Percentiles rank a stretch among this genome's conserved stretches.
Evolutionary conservation across 225 moss, liverwort and hornwort genomes (phyloP).

Genomic region (Sphagnum tenellum): DNA sequence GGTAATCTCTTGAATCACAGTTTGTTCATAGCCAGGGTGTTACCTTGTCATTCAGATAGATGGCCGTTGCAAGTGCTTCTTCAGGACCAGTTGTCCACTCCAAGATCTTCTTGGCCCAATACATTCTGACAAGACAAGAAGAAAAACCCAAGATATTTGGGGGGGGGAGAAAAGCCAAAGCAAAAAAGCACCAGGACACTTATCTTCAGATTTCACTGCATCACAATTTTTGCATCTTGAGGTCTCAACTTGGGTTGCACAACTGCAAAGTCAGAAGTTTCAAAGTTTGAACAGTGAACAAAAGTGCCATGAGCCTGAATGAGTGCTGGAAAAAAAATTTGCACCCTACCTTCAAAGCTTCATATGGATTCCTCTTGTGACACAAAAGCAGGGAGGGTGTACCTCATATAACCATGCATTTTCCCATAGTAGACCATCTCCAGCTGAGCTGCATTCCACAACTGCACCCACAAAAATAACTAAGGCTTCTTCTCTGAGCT

Average conservation of each 20-base stretch:
- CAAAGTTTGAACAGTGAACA: too few relatives aligned
- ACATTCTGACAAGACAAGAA: slow-evolving; percentile 53
- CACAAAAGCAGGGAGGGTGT: neutral
- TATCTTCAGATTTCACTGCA: too few relatives aligned
- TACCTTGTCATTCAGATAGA: slow-evolving; percentile 96
- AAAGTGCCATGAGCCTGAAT: too few relatives aligned
- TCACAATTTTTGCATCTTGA: too few relatives aligned
- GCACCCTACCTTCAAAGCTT: too few relatives aligned
- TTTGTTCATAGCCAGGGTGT: neutral
- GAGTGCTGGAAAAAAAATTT: too few relatives aligned
- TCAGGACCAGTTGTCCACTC: slow-evolving; percentile 87
- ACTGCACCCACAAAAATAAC: slow-evolving; percentile 26
- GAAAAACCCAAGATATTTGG: too few relatives aligned
- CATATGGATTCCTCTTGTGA: neutral
- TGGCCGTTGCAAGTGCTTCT: slow-evolving; percentile 67
- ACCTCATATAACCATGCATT: slow-evolving; percentile 99
- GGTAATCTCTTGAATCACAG: neutral
- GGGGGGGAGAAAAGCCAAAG: too few relatives aligned
- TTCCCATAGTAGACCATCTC: slow-evolving; percentile 95
- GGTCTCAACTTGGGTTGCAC: too few relatives aligned
- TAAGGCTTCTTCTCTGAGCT: neutral
- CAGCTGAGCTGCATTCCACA: slow-evolving; percentile 95
- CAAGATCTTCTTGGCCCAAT: slow-evolving; percentile 97
- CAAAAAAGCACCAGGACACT: too few relatives aligned
- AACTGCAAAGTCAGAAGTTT: too few relatives aligned